Evolutionary conservation across 2,329 filamentous ascomycete species (phyloP), one percentile per base, ranked within the genome.

Genomic region (Alternaria consortialis): DNA sequence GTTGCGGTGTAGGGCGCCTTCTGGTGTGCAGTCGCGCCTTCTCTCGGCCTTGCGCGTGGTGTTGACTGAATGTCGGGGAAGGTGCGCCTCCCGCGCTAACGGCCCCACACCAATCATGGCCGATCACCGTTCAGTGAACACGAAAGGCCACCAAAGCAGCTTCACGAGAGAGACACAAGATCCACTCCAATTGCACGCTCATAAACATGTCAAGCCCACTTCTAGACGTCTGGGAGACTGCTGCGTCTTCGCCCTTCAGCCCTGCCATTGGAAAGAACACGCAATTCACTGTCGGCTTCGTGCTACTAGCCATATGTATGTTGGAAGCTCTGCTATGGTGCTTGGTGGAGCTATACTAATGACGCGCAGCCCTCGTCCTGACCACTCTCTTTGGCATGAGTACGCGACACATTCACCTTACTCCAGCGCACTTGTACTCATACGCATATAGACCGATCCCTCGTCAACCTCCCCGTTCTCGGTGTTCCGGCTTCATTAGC

Each of bases 141-240:
- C 46, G 54, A 65, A 66, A 75, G 72, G 73, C 67, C 70, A 76
- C 69, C 68, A 65, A 64, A 64, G 57, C 65, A 66, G 58, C 63
- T 68, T 64, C 62, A 62, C 56, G 20, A 42, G 39, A 47, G 40
- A 39, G 40, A 25, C n/a, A 36, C 44, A 60, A 39, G 54, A 43
- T 56, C 52, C 60, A 58, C 51, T 46, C 54, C 68, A 59, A 68
- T 69, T 70, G 65, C 60, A 46, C 50, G 11, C 32, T 58, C 43
- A 57, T 65, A 68, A 71, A 64, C 72, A 79, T 79, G 77, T 79
- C 77, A 73, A 74, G 69, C 64, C 84, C 97, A 81, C 89, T 84
- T 52, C 76, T 90, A 82, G 89, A 95, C 80, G 87, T 97, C 84
- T 98, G 94, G 94, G 91, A 96, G 86, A 91, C 92, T 86, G 92